These are phyloP conservation scores for Psilocybe mexicana DNA, from an alignment of 1,284 basidiomycete genomes.

Conservation along the genomic window DNA sequence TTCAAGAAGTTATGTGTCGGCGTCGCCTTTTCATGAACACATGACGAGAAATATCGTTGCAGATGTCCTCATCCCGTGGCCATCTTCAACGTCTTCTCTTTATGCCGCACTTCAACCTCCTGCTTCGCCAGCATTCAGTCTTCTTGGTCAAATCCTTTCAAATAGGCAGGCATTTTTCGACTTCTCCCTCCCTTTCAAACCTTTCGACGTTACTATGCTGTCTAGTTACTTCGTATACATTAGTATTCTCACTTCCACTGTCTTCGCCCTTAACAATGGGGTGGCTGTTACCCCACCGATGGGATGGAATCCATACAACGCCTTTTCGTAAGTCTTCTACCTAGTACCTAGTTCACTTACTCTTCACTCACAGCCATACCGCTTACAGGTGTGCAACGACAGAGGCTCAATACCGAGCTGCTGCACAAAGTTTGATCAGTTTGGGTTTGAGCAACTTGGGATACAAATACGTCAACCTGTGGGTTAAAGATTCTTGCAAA, in stretches of 20 bases:
- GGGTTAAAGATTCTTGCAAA: conserved; percentile 6
- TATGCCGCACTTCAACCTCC: neutral
- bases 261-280: conserved; percentile 39
- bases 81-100: neutral
- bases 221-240: conserved; percentile 10
- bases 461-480: conserved; percentile 43
- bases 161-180: neutral
- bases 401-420: conserved; percentile 37
- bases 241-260: conserved; percentile 14
- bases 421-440: conserved; percentile 36
- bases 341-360: neutral
- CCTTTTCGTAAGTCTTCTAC: conserved; percentile 36
- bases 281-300: conserved; percentile 43
- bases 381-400: conserved; percentile 35
- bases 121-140: neutral
- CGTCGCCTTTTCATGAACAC: neutral
- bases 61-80: neutral
- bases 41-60: neutral
- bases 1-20: neutral
- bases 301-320: conserved; percentile 52
- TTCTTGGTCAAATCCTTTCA: neutral
- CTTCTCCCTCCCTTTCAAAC: neutral
- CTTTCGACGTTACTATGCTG: conserved; percentile 6
- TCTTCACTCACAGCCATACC: neutral
- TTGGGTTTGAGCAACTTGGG: conserved; percentile 38